These are phyloP conservation scores for Middelhovenomyces tepae DNA, from an alignment of 805 yeast species.

Conservation along the genomic window DNA sequence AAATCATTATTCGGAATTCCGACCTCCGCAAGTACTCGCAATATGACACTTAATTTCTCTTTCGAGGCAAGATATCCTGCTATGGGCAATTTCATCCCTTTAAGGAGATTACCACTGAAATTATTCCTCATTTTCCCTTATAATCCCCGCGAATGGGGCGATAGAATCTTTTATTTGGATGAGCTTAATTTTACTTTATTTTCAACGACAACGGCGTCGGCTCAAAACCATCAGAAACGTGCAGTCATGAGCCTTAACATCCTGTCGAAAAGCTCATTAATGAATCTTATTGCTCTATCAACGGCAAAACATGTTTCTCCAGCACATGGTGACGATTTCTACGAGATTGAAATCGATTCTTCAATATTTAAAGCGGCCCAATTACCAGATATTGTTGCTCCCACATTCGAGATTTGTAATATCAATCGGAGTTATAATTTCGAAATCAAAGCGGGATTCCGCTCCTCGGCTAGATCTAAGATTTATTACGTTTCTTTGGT, in stretches of 20 bases:
- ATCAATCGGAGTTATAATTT: conserved; percentile 38
- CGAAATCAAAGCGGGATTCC: conserved; percentile 28
- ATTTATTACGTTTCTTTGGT: conserved; percentile 13
- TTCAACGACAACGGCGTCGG: conserved; percentile 23
- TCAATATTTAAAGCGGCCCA: conserved; percentile 31
- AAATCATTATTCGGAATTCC: conserved; percentile 11
- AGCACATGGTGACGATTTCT: conserved; percentile 6
- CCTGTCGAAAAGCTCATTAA: conserved; percentile 17
- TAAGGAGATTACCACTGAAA: conserved; percentile 16
- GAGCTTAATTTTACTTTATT: conserved; percentile 29
- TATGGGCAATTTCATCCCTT: conserved; percentile 41
- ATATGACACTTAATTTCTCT: conserved; percentile 19
- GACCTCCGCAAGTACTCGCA: conserved; percentile 1
- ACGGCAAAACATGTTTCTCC: conserved; percentile 2
- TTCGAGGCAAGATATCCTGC: conserved; percentile 43
- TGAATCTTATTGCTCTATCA: conserved; percentile 5
- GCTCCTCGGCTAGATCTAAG: conserved; percentile 4
- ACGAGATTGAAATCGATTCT: conserved; percentile 14
- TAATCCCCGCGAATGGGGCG: conserved; percentile 35
- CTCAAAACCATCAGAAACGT: conserved; percentile 19
- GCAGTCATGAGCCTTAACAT: conserved; percentile 16
- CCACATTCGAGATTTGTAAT: conserved; percentile 50
- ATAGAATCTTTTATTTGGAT: conserved; percentile 37
- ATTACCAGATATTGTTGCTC: conserved; percentile 42
- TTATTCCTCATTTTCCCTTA: neutral